Evolutionary conservation across 306 rosid species (phyloP), one percentile per base, ranked within the genome.

Genomic region (Heteromeles arbutifolia): DNA sequence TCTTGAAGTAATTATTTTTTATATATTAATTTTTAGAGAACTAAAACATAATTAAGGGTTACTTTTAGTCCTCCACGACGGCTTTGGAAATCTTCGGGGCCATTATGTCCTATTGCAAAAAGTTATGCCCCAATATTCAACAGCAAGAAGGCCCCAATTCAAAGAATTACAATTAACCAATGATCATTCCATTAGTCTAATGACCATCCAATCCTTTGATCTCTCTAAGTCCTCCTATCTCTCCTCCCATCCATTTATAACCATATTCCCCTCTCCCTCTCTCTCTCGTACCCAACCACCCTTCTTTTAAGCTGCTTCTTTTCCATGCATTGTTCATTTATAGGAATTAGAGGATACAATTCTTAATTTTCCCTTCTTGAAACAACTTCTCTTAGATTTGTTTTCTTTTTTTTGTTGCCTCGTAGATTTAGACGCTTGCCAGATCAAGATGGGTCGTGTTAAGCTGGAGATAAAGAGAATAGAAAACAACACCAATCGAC

Each of bases 401-500:
- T 17, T 22, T 28, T 50, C 15, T 70, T 48, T 52, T 52, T 14
- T 70, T 26, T 18, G 21, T 53, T 54, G 24, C 58, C 41, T 43
- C 59, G 43, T 26, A 74, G 69, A 76, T 67, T 50, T 67, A 52
- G 65, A 70, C 15, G 14, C 41, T 15, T 64, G 32, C 50, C 48
- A 53, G 52, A 72, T 77, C 72, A 8, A 80, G 24, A 91, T 92
- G 96, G 97, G 97, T 80, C 97, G 96, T 32, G 97, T 92, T 54
- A 92, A 92, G 78, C 79, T 92, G 69, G 93, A 92, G 88, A 92
- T 92, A 65, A 92, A 92, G 81, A 90, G 89, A 80, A 92, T 92
- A 84, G 97, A 92, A 50, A 92, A 92, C 78, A 76, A 56, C 74
- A 81, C 91, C 1, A 92, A 92, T 83, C 86, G 96, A 32, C 97